Evolutionary conservation across 192 early-diverging fungal species (phyloP), one percentile per base, ranked within the genome.

Genomic region (Thoreauomyces humboldtii): DNA sequence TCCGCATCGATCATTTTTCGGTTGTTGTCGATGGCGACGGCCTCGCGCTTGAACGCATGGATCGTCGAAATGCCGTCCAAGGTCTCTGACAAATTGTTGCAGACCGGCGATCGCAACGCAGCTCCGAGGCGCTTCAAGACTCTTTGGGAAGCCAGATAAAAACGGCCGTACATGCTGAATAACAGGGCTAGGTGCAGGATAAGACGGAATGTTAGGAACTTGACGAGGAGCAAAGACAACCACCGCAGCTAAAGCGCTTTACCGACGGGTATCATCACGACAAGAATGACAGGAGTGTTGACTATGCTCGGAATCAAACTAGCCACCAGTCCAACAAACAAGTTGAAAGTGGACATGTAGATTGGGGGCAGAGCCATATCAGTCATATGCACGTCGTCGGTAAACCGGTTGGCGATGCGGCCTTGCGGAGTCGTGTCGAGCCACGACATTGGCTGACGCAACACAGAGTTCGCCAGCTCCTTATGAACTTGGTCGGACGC

Each of bases 1-100:
- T 92, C 89, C 22, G 67, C 64, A 59, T 93, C 91, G 0, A 91
- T 70, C 37, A 78, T 72, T 34, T 67, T 43, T 60, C 87, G 81
- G 65, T 89, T 94, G n/a, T 75, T 75, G 11, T 60, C 66, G 7
- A 88, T 74, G 57, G 94, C 94, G 32, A 89, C 85, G 0, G 66
- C 44, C 55, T 93, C 84, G 61, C 85, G 88, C 51, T 79, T 59
- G 65, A 89, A 95, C 0, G 91, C 91, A 28, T 92, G 83, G 65
- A 98, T 95, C 1, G 92, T 95, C 5, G 87, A 72, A 5, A 93
- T 52, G 0, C 95, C 95, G 31, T 77, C 81, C 15, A 94, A 71
- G 0, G 90, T 86, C 64, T 96, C 92, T 4, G 81, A 54, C 50
- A 94, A 54, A 59, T 90, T 87, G 0, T 90, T 72, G 65, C 91